These are phyloP conservation scores for Hanseniaspora lindneri DNA, from an alignment of 805 yeast species.

Conservation along the genomic window DNA sequence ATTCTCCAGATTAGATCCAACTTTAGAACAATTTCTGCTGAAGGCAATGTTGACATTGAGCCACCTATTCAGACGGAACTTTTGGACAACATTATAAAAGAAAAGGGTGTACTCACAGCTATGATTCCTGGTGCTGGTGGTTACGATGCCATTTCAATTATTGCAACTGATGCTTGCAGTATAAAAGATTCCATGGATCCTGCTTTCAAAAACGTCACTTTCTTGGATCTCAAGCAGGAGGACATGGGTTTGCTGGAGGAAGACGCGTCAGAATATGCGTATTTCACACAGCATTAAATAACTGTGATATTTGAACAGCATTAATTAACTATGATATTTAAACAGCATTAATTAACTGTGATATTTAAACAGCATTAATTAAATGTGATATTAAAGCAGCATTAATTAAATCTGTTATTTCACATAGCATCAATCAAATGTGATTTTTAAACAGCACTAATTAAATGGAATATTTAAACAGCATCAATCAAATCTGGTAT, in stretches of 20 bases:
- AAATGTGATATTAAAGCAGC: too few relatives aligned
- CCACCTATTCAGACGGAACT: conserved; percentile 65
- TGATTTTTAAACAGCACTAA: too few relatives aligned
- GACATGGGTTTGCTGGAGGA: conserved; percentile 46
- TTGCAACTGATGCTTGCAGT: conserved; percentile 40
- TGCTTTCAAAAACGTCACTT: conserved; percentile 39
- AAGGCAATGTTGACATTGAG: conserved; percentile 77
- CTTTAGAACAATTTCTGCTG: conserved; percentile 48
- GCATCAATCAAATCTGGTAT: too few relatives aligned
- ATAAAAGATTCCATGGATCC: conserved; percentile 25
- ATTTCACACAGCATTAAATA: too few relatives aligned
- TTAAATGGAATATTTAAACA: too few relatives aligned
- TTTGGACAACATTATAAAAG: conserved; percentile 42
- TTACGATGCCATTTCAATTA: conserved; percentile 74
- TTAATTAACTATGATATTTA: too few relatives aligned
- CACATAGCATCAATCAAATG: too few relatives aligned
- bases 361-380: too few relatives aligned
- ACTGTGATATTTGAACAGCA: too few relatives aligned
- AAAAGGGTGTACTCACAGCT: conserved; percentile 81
- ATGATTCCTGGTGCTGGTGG: conserved; percentile 99
- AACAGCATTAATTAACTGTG: too few relatives aligned
- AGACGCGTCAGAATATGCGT: conserved; percentile 25
- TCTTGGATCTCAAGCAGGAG: conserved; percentile 60
- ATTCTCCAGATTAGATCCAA: conserved; percentile 42
- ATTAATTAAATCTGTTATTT: too few relatives aligned